Evolutionary conservation across 169 alveolate species (phyloP).

Genomic region (Eimeria acervulina): DNA sequence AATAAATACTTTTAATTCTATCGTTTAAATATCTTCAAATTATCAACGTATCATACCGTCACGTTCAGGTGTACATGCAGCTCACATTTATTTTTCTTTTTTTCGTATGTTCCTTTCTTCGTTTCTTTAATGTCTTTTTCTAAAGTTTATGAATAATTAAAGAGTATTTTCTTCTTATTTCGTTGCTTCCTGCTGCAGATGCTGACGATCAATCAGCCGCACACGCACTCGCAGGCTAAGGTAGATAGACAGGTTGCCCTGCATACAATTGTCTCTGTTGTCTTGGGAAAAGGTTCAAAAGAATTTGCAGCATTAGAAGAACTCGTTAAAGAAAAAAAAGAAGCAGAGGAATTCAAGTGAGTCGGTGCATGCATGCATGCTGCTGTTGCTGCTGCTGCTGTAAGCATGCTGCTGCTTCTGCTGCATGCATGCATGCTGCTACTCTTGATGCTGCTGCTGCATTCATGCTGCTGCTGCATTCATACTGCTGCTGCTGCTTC

Average conservation of each 20-base stretch:
- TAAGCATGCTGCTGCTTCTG: too few species aligned
- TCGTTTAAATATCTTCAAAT: not conserved
- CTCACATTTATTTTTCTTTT: not conserved
- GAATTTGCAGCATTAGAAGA: constrained; percentile 74
- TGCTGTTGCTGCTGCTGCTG: too few species aligned
- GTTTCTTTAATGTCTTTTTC: not conserved
- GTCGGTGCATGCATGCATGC: not conserved
- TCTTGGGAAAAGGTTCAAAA: constrained; percentile 77
- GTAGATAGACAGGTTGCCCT: constrained; percentile 75
- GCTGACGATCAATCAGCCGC: constrained; percentile 69
- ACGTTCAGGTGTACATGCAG: not conserved
- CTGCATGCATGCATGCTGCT: too few species aligned
- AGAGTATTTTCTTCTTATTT: not conserved
- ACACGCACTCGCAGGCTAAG: constrained; percentile 77
- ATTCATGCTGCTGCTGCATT: too few species aligned
- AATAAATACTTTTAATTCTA: not conserved
- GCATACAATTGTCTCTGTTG: constrained; percentile 16
- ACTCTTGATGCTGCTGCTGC: too few species aligned
- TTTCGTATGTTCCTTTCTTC: not conserved
- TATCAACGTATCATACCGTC: not conserved
- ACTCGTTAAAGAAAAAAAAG: constrained; percentile 55
- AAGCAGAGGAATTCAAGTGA: constrained; percentile 56
- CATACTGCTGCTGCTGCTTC: too few species aligned
- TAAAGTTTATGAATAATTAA: not conserved
- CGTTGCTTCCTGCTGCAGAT: constrained; percentile 31